Conservation (phyloP, 805 yeast genomes). For the Candida easanensis region DNA sequence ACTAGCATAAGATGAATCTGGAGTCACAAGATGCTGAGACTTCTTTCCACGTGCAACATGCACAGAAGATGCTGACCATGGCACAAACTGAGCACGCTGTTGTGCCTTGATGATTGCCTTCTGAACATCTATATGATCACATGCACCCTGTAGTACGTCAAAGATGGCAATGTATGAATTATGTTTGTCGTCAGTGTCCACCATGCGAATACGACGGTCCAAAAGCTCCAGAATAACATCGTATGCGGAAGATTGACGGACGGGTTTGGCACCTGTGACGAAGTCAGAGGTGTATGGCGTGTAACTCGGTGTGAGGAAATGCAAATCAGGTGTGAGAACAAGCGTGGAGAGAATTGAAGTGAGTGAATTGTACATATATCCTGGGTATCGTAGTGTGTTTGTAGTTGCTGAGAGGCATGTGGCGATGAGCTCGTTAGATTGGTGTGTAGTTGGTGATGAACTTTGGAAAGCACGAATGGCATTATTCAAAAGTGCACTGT, state of each 20-base stretch:
- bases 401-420: conserved; percentile 82
- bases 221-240: conserved; percentile 82
- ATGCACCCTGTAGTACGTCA: conserved; percentile 61
- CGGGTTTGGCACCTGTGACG: conserved; percentile 54
- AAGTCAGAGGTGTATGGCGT: conserved; percentile 76
- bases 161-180: conserved; percentile 65
- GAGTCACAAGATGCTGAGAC: conserved; percentile 49
- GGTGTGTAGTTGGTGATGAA: conserved; percentile 63
- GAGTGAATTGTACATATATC: conserved; percentile 83
- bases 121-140: conserved; percentile 68
- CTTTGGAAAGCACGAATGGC: conserved; percentile 61
- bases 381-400: conserved; percentile 86
- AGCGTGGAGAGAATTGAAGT: conserved; percentile 79
- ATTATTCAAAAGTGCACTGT: conserved; percentile 73
- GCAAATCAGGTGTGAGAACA: conserved; percentile 82
- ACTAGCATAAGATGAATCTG: conserved; percentile 48
- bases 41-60: conserved; percentile 75
- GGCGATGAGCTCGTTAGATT: conserved; percentile 82
- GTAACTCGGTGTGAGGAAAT: conserved; percentile 68
- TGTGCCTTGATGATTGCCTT: conserved; percentile 64
- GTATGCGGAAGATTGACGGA: conserved; percentile 72
- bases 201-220: conserved; percentile 76
- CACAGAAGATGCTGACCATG: conserved; percentile 79
- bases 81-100: conserved; percentile 70
- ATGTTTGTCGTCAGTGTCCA: conserved; percentile 42